phyloP scores from a whole-genome alignment of 129 eudicot species.

The Oenanthe sinensis region DNA sequence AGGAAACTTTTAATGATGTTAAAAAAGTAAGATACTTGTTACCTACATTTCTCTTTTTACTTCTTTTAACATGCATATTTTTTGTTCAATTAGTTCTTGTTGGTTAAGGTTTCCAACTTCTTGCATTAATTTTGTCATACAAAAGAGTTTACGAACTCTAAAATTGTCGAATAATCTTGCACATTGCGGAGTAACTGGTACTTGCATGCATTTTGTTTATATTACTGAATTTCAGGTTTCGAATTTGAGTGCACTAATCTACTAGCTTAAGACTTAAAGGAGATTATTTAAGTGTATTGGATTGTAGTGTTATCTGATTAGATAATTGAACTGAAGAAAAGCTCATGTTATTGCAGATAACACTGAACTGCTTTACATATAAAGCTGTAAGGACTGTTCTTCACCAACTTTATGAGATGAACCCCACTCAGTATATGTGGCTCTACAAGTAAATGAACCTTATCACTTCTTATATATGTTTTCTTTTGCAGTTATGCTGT shows the following conservation, averaged over 20 bases:
- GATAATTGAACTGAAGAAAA: background rate
- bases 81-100: background rate
- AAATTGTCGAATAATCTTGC: too few species aligned
- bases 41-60: background rate
- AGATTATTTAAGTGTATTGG: background rate
- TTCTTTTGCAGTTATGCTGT: background rate
- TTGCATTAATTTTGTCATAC: background rate
- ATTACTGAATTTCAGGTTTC: background rate
- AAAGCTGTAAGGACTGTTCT: slow-evolving; percentile 78
- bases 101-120: background rate
- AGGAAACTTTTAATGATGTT: slow-evolving; percentile 13
- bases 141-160: too few species aligned
- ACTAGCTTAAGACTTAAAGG: background rate
- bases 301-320: background rate
- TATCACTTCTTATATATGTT: background rate
- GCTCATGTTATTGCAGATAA: slow-evolving; percentile 34
- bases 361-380: slow-evolving; percentile 44
- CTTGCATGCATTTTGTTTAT: too few species aligned
- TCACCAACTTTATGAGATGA: slow-evolving; percentile 75
- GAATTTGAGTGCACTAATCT: background rate
- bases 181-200: too few species aligned
- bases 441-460: slow-evolving; percentile 55
- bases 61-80: background rate
- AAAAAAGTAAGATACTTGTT: background rate
- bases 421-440: slow-evolving; percentile 61